Percentiles rank a stretch among this genome's conserved stretches.
Evolutionary conservation across 2,329 filamentous ascomycete species (phyloP).

Genomic region (Dactylonectria macrodidyma): DNA sequence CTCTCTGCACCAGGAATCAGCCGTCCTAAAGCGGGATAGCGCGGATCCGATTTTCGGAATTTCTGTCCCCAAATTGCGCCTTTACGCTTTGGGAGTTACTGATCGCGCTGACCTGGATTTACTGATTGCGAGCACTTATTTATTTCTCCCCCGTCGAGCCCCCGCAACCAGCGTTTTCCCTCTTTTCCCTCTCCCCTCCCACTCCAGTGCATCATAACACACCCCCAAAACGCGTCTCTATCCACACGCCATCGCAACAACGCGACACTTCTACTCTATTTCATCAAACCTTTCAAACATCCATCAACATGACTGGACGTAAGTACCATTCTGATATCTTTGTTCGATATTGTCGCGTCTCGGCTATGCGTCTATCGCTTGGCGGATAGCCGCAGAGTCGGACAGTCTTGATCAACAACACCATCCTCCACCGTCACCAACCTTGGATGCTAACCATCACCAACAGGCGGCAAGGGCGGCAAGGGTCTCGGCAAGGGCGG

Average conservation of each 20-base stretch:
- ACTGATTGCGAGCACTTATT: conserved; percentile 58
- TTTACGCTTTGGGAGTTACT: conserved; percentile 40
- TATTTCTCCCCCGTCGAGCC: conserved; percentile 49
- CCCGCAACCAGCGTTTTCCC: conserved; percentile 44
- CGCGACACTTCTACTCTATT: conserved; percentile 49
- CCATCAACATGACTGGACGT: conserved; percentile 80
- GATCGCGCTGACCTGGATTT: conserved; percentile 42
- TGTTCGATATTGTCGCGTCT: conserved; percentile 5
- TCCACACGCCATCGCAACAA: conserved; percentile 46
- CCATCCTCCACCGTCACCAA: conserved; percentile 10
- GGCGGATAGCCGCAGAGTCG: conserved; percentile 7
- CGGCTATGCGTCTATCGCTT: conserved; percentile 7
- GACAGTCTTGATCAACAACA: conserved; percentile 5
- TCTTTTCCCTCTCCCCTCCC: conserved; percentile 39
- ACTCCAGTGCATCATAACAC: conserved; percentile 24
- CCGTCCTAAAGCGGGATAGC: conserved; percentile 24
- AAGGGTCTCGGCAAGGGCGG: conserved; percentile 99
- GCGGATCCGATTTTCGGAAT: conserved; percentile 23
- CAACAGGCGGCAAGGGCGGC: conserved; percentile 89
- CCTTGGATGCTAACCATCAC: conserved; percentile 60
- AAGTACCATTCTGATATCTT: conserved; percentile 60
- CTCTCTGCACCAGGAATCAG: not conserved
- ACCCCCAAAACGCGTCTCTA: conserved; percentile 44
- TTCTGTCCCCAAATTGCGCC: conserved; percentile 18
- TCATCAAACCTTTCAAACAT: conserved; percentile 46